These are phyloP conservation scores for Schizothecium vesticola DNA, from an alignment of 495 filamentous ascomycete genomes.

Conservation along the genomic window DNA sequence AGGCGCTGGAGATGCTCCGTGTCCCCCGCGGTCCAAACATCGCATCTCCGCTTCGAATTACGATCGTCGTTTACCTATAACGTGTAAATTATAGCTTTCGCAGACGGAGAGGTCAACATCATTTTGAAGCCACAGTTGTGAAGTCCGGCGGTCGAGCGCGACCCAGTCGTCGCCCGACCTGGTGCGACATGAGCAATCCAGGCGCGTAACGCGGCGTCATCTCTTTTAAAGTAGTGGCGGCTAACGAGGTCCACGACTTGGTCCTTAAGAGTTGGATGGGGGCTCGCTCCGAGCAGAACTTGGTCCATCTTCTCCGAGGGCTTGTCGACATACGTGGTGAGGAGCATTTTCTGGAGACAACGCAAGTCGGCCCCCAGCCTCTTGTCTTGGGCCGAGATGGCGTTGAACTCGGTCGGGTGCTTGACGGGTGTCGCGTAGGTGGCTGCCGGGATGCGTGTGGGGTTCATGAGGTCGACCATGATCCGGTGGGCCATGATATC, in stretches of 20 bases:
- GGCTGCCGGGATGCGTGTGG: conserved; percentile 9
- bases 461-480: conserved; percentile 32
- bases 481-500: conserved; percentile 34
- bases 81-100: background rate
- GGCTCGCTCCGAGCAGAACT: background rate
- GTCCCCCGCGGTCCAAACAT: conserved; percentile 2
- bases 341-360: conserved; percentile 23
- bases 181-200: conserved; percentile 16
- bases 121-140: background rate
- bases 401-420: conserved; percentile 2
- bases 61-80: background rate
- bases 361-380: conserved; percentile 27
- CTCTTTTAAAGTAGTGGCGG: conserved; percentile 29
- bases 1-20: conserved; percentile 2
- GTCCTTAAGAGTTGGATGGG: conserved; percentile 1
- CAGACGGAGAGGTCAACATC: too few species aligned
- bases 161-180: background rate
- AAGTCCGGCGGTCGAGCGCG: background rate
- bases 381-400: conserved; percentile 10
- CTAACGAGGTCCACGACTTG: conserved; percentile 24
- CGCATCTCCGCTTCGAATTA: background rate
- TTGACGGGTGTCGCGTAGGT: conserved; percentile 8
- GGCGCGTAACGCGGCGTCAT: conserved; percentile 19
- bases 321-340: conserved; percentile 7
- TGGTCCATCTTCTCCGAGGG: background rate